Evolutionary conservation across 2,329 filamentous ascomycete genomes (phyloP).

Genomic region (Blastomyces percursus): DNA sequence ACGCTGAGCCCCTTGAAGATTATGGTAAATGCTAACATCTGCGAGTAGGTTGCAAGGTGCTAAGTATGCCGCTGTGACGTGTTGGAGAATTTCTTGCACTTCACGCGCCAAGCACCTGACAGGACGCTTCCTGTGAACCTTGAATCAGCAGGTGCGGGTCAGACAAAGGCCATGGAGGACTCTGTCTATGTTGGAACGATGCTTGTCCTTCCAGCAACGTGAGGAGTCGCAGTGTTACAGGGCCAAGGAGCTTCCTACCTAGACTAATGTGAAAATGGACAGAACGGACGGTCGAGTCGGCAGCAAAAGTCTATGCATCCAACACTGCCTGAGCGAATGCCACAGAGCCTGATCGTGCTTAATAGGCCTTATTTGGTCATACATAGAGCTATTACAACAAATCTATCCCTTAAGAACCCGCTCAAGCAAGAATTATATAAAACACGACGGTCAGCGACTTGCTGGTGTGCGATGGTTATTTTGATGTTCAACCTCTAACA

Average conservation of each 20-base stretch:
- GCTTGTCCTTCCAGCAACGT: neutral
- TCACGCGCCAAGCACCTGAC: neutral
- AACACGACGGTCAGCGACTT: neutral
- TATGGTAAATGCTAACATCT: neutral
- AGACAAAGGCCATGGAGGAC: neutral
- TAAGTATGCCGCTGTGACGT: neutral
- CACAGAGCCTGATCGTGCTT: no score
- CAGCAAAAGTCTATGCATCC: neutral
- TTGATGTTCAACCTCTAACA: no score
- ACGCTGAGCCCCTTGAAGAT: neutral
- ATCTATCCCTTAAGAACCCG: neutral
- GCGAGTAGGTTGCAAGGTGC: neutral
- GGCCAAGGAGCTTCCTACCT: neutral
- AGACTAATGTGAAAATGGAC: neutral
- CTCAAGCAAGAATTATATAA: neutral
- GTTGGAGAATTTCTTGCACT: neutral
- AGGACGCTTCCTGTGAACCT: neutral
- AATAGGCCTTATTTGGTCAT: neutral
- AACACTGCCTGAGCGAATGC: neutral
- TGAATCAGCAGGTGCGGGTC: neutral
- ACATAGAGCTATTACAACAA: neutral
- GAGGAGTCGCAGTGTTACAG: neutral
- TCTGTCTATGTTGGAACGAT: neutral
- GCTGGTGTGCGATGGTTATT: no score
- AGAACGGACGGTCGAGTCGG: neutral